These are phyloP conservation scores for Tolypocladium pustulatum DNA, from an alignment of 2,329 filamentous ascomycete genomes.

Conservation along the genomic window DNA sequence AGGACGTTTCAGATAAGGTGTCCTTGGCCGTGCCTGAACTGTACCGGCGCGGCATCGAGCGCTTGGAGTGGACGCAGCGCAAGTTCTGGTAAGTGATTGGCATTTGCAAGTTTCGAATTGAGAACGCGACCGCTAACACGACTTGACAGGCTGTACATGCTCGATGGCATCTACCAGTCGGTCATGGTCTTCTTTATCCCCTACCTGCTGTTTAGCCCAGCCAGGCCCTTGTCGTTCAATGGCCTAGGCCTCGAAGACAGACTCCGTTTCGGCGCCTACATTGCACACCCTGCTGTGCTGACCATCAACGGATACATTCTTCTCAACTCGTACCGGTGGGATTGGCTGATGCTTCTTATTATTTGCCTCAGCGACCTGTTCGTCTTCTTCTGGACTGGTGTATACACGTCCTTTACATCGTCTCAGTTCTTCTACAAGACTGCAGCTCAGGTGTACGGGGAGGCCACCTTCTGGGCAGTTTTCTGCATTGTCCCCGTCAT, in stretches of 20 bases:
- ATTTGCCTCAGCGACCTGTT: slow-evolving; percentile 73
- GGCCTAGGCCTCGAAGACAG: slow-evolving; percentile 72
- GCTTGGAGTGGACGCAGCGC: slow-evolving; percentile 86
- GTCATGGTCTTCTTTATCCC: slow-evolving; percentile 89
- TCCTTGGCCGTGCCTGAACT: slow-evolving; percentile 91
- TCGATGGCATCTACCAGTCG: slow-evolving; percentile 90
- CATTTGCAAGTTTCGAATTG: neutral
- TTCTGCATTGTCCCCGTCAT: slow-evolving; percentile 70
- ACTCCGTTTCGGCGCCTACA: slow-evolving; percentile 74
- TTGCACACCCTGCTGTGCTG: slow-evolving; percentile 73
- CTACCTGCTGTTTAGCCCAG: slow-evolving; percentile 65
- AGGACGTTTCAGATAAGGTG: slow-evolving; percentile 90
- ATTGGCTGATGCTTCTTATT: slow-evolving; percentile 86
- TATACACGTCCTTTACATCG: slow-evolving; percentile 53
- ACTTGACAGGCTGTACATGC: slow-evolving; percentile 72
- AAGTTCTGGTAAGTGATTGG: slow-evolving; percentile 76
- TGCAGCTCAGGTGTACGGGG: slow-evolving; percentile 66
- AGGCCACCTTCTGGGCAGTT: slow-evolving; percentile 79
- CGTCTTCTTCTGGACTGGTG: slow-evolving; percentile 91
- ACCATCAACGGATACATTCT: slow-evolving; percentile 92
- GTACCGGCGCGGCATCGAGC: slow-evolving; percentile 90
- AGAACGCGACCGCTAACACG: slow-evolving; percentile 2
- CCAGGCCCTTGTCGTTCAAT: slow-evolving; percentile 57
- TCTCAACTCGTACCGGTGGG: slow-evolving; percentile 95
- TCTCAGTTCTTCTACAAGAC: slow-evolving; percentile 60